Evolutionary conservation across 2,329 filamentous ascomycete species (phyloP), one percentile per base, ranked within the genome.

Genomic region (Neonectria sp.): DNA sequence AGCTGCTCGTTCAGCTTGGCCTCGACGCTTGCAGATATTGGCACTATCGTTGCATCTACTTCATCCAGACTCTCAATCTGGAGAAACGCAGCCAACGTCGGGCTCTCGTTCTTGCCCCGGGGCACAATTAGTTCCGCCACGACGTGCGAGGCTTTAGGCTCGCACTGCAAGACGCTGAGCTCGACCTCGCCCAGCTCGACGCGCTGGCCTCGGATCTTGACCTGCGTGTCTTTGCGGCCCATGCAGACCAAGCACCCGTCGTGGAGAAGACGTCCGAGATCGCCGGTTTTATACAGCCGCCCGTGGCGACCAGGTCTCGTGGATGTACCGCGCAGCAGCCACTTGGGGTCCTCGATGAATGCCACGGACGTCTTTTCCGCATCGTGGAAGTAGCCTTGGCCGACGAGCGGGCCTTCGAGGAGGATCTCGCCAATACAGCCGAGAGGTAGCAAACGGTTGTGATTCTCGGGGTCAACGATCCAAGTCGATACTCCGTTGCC

Each of bases 321-420:
- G 4, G 21, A 8, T 25, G n/a, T 9, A 9, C 60, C 45, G 7
- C 21, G 6, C 1, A 43, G 25, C 1, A 75, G 63, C 71, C 71
- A 77, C 0, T 81, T 79, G 33, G 82, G 79, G 29, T 79, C 73
- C 24, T 86, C 79, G 58, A 89, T 64, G 25, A 75, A 89, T 0
- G 79, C 77, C 24, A 80, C 81, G 2, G 76, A 73, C 0, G 86
- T 89, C 68, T 85, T 85, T 17, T 76, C 75, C 0, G 77, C 72
- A 21, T 86, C 82, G 48, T 85, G 82, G 15, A 87, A 76, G 64
- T 89, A 89, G 11, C 84, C 86, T 25, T 81, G 76, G 12, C 82
- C 85, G 15, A 89, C 76, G 5, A 82, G 79, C 3, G 85, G 83
- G 0, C 83, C 83, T 57, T 81, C 81, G 27, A 85, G 67, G 2